phyloP scores from a whole-genome alignment of 345 rosid species.

The Gossypioides kirkii region DNA sequence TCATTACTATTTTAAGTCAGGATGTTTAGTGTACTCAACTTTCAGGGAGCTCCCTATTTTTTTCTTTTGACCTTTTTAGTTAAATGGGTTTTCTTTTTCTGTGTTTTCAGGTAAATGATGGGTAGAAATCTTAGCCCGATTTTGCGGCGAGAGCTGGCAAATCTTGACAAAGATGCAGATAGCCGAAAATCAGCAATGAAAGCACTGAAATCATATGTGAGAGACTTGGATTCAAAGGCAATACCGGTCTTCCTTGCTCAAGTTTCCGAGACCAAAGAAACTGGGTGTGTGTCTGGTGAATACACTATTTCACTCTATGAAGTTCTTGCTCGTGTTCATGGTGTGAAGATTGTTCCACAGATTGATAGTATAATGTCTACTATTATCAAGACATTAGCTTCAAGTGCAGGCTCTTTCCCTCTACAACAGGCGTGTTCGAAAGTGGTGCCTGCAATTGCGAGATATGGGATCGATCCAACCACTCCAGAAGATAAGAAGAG shows the following conservation, averaged over 20 bases:
- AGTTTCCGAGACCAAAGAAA: conserved; percentile 86
- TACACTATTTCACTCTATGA: conserved; percentile 90
- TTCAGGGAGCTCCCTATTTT: neutral
- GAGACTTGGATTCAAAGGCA: conserved; percentile 72
- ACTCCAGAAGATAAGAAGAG: conserved; percentile 66
- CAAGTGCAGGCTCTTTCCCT: conserved; percentile 90
- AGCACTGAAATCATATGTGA: conserved; percentile 76
- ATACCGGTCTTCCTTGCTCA: conserved; percentile 81
- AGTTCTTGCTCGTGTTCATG: conserved; percentile 93
- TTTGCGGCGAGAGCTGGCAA: conserved; percentile 62
- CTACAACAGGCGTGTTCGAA: conserved; percentile 97
- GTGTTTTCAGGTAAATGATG: conserved; percentile 40
- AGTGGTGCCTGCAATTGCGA: conserved; percentile 87
- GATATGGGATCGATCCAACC: conserved; percentile 79
- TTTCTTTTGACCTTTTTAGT: no score
- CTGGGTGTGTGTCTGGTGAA: conserved; percentile 73
- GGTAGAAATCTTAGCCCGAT: conserved; percentile 69
- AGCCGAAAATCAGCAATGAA: conserved; percentile 76
- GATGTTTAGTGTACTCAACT: neutral
- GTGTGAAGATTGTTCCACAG: conserved; percentile 85
- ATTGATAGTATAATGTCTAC: conserved; percentile 83
- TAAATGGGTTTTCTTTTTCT: neutral
- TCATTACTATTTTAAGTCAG: neutral
- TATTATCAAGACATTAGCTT: conserved; percentile 72
- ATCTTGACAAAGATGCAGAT: conserved; percentile 81